A percentile compares a stretch with the other conserved stretches of the same genome.
phyloP scores from a whole-genome alignment of 73 alveolate species.

The Paramecium sonneborni region DNA sequence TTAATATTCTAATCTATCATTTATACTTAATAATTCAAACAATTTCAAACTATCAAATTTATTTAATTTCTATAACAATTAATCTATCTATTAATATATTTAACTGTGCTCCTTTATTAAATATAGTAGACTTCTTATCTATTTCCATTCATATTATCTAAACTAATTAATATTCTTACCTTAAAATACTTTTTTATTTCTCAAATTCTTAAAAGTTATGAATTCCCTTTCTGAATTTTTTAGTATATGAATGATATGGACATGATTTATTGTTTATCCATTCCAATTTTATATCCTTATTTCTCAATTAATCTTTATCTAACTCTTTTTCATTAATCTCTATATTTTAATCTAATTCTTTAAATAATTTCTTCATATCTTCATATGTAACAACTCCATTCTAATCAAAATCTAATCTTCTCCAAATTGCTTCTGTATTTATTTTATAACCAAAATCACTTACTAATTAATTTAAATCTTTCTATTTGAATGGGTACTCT shows the following conservation, averaged over 20 bases:
- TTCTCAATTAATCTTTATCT: background rate
- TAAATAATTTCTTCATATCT: background rate
- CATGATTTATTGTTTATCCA: background rate
- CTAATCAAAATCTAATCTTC: background rate
- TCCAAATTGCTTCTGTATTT: background rate
- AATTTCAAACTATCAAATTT: background rate
- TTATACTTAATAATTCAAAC: background rate
- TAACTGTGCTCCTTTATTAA: background rate
- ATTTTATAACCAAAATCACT: background rate
- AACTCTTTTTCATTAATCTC: background rate
- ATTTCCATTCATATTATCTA: constrained; percentile 15
- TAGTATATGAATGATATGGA: background rate
- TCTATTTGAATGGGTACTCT: background rate
- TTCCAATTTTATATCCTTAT: background rate
- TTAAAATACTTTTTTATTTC: background rate
- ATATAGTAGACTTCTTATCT: background rate
- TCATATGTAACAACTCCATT: background rate
- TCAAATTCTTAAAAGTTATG: background rate
- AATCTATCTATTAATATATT: background rate
- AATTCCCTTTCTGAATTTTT: background rate
- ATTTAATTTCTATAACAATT: background rate
- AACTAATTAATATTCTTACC: background rate
- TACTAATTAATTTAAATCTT: background rate
- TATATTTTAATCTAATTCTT: background rate
- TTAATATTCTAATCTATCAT: background rate